Conservation (phyloP, 495 filamentous ascomycete genomes). For the Lepidopterella palustris region DNA sequence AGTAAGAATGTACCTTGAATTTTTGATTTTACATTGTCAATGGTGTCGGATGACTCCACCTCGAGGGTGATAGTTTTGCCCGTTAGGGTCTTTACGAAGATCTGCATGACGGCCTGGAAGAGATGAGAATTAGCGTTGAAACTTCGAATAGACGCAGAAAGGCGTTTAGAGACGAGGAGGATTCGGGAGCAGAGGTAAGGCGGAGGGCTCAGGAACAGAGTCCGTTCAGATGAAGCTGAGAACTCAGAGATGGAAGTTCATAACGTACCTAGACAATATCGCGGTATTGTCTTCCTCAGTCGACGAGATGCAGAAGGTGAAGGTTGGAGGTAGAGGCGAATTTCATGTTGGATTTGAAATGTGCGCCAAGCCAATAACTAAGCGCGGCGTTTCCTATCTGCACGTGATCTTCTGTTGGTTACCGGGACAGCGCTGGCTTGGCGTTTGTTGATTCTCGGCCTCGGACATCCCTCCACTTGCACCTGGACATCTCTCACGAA, state of each 20-base stretch:
- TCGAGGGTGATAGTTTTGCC: constrained; percentile 99
- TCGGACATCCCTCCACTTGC: neutral
- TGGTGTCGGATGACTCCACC: constrained; percentile 99
- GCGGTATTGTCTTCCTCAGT: constrained; percentile 37
- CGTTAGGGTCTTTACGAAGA: constrained; percentile 99
- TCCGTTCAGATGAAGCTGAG: neutral
- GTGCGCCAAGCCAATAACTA: constrained; percentile 5
- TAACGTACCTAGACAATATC: constrained; percentile 29
- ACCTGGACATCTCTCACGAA: neutral
- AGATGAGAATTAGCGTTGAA: neutral
- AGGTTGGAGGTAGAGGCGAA: constrained; percentile 2
- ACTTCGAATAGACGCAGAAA: neutral
- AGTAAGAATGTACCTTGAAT: constrained; percentile 52
- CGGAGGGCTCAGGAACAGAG: neutral
- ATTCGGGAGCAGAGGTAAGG: neutral
- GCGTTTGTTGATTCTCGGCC: neutral
- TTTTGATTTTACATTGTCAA: constrained; percentile 99
- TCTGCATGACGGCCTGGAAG: constrained; percentile 71
- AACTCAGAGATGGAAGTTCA: neutral
- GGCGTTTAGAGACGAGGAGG: neutral
- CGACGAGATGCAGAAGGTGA: constrained; percentile 16
- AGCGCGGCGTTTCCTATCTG: neutral
- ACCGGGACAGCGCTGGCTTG: neutral
- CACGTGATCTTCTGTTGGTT: neutral
- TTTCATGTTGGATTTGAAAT: constrained; percentile 8